These are phyloP conservation scores for Tuber borchii DNA, from an alignment of 495 filamentous ascomycete genomes.

Conservation along the genomic window DNA sequence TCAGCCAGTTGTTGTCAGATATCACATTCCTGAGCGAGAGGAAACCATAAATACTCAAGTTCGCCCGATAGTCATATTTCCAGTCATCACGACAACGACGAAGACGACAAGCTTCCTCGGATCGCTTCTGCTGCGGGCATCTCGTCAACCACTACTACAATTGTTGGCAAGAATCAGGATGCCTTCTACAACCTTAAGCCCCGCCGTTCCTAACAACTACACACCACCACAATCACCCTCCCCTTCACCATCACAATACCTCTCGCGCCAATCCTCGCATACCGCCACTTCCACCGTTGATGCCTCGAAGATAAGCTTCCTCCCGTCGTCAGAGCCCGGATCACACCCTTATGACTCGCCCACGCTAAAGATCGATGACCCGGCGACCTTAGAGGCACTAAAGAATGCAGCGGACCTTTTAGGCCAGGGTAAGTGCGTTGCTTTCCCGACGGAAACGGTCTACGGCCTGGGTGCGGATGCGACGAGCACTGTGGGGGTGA, in stretches of 20 bases:
- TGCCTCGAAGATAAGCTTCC: conserved; percentile 27
- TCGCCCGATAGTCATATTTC: not conserved
- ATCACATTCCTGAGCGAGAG: not conserved
- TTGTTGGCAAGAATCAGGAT: not conserved
- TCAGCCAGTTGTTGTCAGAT: too few species aligned
- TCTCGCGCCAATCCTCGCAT: conserved; percentile 26
- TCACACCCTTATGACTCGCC: conserved; percentile 38
- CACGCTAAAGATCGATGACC: conserved; percentile 25
- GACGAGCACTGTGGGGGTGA: conserved; percentile 74
- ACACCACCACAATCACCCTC: conserved; percentile 3
- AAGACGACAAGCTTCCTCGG: not conserved
- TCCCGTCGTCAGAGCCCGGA: conserved; percentile 20
- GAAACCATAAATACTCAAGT: not conserved
- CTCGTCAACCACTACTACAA: not conserved
- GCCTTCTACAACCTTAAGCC: not conserved
- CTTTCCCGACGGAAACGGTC: conserved; percentile 96
- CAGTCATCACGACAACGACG: not conserved
- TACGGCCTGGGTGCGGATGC: conserved; percentile 96
- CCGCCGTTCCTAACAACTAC: not conserved
- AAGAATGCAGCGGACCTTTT: conserved; percentile 25
- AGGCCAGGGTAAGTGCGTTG: conserved; percentile 50
- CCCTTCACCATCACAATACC: conserved; percentile 8
- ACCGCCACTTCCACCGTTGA: conserved; percentile 25
- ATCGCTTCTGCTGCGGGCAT: not conserved
- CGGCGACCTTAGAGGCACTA: conserved; percentile 17